Base-by-base conservation (phyloP, 2,329 filamentous ascomycete genomes). In the Zalaria sp. region DNA sequence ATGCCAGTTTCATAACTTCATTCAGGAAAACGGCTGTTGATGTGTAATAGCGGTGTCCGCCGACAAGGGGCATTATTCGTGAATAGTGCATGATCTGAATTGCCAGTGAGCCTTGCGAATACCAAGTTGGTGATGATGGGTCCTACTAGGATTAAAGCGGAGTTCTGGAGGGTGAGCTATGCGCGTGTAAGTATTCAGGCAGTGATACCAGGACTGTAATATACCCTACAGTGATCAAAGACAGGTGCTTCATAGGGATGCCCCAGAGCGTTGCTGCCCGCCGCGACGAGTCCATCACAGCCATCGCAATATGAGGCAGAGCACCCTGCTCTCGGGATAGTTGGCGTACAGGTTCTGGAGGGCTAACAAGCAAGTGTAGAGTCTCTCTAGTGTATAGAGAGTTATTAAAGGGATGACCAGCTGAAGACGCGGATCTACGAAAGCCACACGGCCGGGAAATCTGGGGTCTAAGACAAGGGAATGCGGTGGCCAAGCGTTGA, bases 11-110 rank as follows among this genome's bases (percentile, higher is more conserved):
- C 53, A 95, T 74, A 37, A 94, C 73, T 64, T 98, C 91, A 61
- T 88, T 91, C 48, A 96, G 71, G 58, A 96, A 85, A 42, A 98
- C 85, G 35, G 89, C 88, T 6, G 91, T 96, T 35, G 88, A 95
- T 34, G 89, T 81, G 53, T 91, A 85, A 63, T 95, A 96, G 58
- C 88, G 81, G 56, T 88, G 84, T 50, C 86, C 84, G 57, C 81
- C 79, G 6, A 75, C 70, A 6, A 79, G 72, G n/a, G 87, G 83
- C 88, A 95, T 95, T 46, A 93, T 79, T 49, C 88, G 78, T 27
- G 88, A 94, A 62, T 96, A 94, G 66, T 95, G 89, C 72, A 94
- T 83, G 43, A 95, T 73, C 84, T 89, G 27, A 25, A 29, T 40
- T 4, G 34, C 26, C 32, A 38, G 9, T 38, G 29, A 7, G n/a